These are phyloP conservation scores for Sclerotinia minor DNA, from an alignment of 2,329 filamentous ascomycete genomes.

Conservation along the genomic window DNA sequence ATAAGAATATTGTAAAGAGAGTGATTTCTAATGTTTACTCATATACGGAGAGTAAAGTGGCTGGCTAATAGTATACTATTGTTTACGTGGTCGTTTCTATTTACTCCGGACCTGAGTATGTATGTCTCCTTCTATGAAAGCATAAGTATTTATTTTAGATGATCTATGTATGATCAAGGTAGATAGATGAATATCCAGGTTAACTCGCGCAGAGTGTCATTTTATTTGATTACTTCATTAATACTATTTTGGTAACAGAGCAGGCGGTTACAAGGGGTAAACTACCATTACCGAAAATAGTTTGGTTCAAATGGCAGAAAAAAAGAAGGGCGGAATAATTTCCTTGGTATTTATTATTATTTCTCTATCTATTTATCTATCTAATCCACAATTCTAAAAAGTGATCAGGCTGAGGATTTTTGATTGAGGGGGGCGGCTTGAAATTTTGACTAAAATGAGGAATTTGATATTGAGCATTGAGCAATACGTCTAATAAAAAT, in stretches of 20 bases:
- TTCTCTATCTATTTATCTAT: no score
- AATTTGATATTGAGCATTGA: background rate
- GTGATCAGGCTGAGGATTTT: slow-evolving; percentile 19
- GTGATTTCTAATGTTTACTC: background rate
- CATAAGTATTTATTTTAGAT: background rate
- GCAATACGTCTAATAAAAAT: background rate
- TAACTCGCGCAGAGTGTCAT: background rate
- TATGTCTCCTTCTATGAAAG: slow-evolving; percentile 9
- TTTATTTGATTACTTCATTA: slow-evolving; percentile 7
- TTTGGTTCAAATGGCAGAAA: slow-evolving; percentile 17
- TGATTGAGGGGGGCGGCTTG: slow-evolving; percentile 4
- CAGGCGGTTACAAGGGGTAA: background rate
- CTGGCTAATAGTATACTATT: no score
- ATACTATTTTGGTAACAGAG: slow-evolving; percentile 17
- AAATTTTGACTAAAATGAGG: background rate
- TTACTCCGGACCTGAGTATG: slow-evolving; percentile 13
- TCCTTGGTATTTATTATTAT: background rate
- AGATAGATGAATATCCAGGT: background rate
- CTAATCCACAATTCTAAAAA: slow-evolving; percentile 6
- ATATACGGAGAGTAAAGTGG: background rate
- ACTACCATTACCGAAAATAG: slow-evolving; percentile 8
- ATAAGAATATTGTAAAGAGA: background rate
- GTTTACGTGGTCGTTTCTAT: background rate
- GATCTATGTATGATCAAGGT: slow-evolving; percentile 13
- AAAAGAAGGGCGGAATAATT: slow-evolving; percentile 14